Evolutionary conservation across 768 basidiomycete species (phyloP).

Genomic region (Boletus vinaceobasis): DNA sequence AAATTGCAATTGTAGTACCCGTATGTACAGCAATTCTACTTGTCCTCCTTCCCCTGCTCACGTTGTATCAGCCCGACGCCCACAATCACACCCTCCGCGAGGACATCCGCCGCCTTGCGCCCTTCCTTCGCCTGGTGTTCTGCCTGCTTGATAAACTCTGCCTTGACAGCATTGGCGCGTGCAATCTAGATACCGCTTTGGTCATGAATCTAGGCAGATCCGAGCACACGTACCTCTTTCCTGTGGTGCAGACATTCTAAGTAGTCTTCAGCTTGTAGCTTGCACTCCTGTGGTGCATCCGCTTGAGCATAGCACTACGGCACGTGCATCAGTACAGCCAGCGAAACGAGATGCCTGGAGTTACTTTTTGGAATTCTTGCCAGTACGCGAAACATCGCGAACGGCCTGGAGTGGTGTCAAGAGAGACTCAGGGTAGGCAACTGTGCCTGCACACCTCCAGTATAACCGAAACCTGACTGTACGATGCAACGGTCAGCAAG

Average conservation of each 20-base stretch:
- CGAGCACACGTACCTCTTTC: conserved; percentile 64
- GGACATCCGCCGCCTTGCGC: conserved; percentile 65
- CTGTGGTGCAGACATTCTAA: conserved; percentile 86
- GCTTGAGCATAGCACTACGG: conserved; percentile 80
- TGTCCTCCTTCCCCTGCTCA: conserved; percentile 11
- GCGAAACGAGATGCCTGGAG: neutral
- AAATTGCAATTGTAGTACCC: neutral
- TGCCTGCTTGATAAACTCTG: conserved; percentile 66
- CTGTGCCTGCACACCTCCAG: conserved; percentile 46
- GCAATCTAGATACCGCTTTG: conserved; percentile 42
- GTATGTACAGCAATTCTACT: neutral
- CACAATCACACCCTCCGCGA: conserved; percentile 71
- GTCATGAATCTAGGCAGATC: neutral
- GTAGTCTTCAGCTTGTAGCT: conserved; percentile 76
- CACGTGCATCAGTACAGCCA: conserved; percentile 7
- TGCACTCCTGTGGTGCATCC: conserved; percentile 72
- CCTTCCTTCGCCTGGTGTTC: conserved; percentile 65
- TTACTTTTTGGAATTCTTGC: conserved; percentile 83
- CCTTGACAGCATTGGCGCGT: conserved; percentile 66
- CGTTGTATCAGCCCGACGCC: conserved; percentile 73
- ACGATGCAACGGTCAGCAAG: conserved; percentile 11
- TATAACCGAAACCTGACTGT: conserved; percentile 66
- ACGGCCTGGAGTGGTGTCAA: conserved; percentile 48
- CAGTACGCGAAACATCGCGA: conserved; percentile 88
- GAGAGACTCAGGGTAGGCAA: neutral